Conservation (phyloP, 2,329 filamentous ascomycete genomes). For the Periglandula ipomoeae region DNA sequence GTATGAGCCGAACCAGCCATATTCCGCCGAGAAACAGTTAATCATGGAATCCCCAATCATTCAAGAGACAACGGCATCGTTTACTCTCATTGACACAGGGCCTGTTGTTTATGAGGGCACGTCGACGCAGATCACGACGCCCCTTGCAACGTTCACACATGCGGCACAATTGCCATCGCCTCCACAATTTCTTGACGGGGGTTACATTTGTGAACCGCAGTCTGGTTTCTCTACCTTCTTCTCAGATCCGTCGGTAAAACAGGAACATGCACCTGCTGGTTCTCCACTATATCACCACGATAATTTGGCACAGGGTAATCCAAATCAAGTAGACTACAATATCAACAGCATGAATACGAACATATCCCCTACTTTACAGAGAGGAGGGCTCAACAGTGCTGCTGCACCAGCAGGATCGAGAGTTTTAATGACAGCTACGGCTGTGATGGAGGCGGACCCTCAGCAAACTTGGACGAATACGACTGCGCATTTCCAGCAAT, state of each 20-base stretch:
- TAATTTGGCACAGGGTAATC: background rate
- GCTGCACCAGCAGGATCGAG: background rate
- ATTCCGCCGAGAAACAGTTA: slow-evolving; percentile 11
- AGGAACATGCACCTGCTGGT: background rate
- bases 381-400: background rate
- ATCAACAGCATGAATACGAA: background rate
- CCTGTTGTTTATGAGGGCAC: background rate
- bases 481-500: slow-evolving; percentile 11
- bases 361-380: background rate
- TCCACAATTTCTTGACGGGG: background rate
- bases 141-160: background rate
- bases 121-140: background rate
- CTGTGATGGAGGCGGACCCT: background rate
- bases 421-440: background rate
- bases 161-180: slow-evolving; percentile 1
- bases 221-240: background rate
- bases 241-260: slow-evolving; percentile 2
- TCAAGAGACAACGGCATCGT: background rate
- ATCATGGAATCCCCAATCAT: background rate
- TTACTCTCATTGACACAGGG: background rate
- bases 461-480: slow-evolving; percentile 3
- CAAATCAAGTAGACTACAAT: background rate
- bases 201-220: background rate
- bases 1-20: slow-evolving; percentile 22
- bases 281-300: slow-evolving; percentile 1